phyloP scores from a whole-genome alignment of 2,329 filamentous ascomycete genomes.

The Podosphaera aphanis region DNA sequence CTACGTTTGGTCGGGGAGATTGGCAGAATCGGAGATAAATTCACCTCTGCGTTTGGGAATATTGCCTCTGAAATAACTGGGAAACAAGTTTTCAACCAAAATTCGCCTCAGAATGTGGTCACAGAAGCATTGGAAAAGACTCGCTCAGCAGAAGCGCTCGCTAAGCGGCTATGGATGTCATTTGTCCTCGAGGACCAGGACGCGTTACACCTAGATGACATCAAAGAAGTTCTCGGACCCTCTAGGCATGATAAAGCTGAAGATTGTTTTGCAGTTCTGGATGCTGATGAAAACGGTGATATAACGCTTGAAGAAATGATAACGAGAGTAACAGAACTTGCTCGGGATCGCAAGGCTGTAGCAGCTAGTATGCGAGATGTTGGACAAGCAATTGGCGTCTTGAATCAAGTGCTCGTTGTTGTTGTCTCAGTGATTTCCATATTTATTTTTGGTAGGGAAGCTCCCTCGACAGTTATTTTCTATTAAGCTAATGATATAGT shows the following conservation, averaged over 20 bases:
- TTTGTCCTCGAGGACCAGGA: constrained; percentile 83
- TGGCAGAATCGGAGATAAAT: constrained; percentile 70
- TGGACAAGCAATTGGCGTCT: constrained; percentile 72
- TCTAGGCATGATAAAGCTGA: constrained; percentile 56
- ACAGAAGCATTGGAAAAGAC: constrained; percentile 71
- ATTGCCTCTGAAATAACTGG: constrained; percentile 87
- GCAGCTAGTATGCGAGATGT: constrained; percentile 92
- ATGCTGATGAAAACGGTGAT: constrained; percentile 50
- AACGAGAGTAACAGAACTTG: constrained; percentile 59
- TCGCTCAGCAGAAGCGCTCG: constrained; percentile 68
- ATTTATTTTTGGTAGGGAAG: constrained; percentile 50
- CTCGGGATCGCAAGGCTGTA: constrained; percentile 70
- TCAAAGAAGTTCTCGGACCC: constrained; percentile 65
- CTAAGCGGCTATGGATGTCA: constrained; percentile 92
- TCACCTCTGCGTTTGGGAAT: constrained; percentile 81
- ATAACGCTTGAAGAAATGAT: constrained; percentile 6
- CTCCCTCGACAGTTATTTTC: constrained; percentile 8
- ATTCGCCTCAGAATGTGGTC: constrained; percentile 72
- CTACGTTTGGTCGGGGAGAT: constrained; percentile 53
- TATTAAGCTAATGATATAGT: constrained; percentile 24
- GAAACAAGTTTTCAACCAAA: constrained; percentile 84
- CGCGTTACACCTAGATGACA: constrained; percentile 53
- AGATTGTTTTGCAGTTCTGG: constrained; percentile 60
- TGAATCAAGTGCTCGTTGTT: constrained; percentile 66
- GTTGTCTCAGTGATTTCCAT: constrained; percentile 61